These are phyloP conservation scores for Penicillium decumbens DNA, from an alignment of 2,329 filamentous ascomycete genomes.

Conservation along the genomic window DNA sequence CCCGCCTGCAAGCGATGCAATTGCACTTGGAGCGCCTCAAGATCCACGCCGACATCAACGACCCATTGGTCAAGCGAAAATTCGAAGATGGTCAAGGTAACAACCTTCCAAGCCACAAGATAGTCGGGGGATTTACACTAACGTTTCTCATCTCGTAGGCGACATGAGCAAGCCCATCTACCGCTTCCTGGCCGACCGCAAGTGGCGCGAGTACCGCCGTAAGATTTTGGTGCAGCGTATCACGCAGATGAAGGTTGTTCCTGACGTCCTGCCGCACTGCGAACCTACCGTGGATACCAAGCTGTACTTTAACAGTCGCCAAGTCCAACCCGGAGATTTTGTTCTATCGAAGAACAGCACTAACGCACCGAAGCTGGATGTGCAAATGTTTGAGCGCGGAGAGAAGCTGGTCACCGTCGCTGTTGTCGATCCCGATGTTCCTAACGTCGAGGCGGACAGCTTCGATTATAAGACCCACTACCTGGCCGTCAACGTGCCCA, in stretches of 20 bases:
- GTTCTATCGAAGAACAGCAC: conserved; percentile 72
- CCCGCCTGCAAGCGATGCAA: conserved; percentile 64
- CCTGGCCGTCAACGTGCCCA: conserved; percentile 68
- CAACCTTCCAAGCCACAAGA: neutral
- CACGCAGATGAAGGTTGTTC: conserved; percentile 77
- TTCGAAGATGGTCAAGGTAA: conserved; percentile 88
- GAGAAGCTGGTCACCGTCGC: conserved; percentile 77
- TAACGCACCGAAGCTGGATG: conserved; percentile 65
- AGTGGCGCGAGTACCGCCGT: conserved; percentile 81
- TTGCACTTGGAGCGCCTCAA: conserved; percentile 72
- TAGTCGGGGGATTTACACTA: conserved; percentile 12
- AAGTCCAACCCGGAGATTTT: conserved; percentile 70
- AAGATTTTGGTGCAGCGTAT: conserved; percentile 80
- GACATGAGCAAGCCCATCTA: conserved; percentile 98
- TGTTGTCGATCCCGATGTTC: conserved; percentile 87
- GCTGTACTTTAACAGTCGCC: conserved; percentile 69
- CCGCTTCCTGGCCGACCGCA: conserved; percentile 76
- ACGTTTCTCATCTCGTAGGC: conserved; percentile 50
- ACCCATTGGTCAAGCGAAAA: conserved; percentile 84
- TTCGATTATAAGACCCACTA: conserved; percentile 84
- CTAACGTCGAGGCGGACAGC: conserved; percentile 66
- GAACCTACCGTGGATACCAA: conserved; percentile 74
- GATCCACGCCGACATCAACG: conserved; percentile 89
- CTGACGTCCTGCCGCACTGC: conserved; percentile 78
- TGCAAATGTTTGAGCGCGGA: conserved; percentile 80